Evolutionary conservation across 768 basidiomycete genomes (phyloP), one percentile per base, ranked within the genome.

Genomic region (Tylopilus plumbeoviolaceoides): DNA sequence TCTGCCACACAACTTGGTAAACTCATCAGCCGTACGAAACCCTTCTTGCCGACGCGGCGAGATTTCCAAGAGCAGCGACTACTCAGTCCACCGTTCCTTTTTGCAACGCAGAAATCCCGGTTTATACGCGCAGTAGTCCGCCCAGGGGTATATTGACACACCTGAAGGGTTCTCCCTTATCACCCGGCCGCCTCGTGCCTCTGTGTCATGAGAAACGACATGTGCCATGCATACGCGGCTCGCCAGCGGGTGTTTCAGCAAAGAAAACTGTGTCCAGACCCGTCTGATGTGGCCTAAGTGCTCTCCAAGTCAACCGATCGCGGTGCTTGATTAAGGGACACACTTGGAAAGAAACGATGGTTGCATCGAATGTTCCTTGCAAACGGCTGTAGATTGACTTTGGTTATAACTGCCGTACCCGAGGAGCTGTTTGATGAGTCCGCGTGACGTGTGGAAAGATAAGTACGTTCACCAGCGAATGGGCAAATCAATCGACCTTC

Each of bases 361-460:
- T 20, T 35, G 18, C 30, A 50, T 64, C 67, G 21, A 23, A 78
- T 73, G 50, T 73, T 61, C 1, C 75, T 74, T 15, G 66, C 31
- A 33, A 64, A 39, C 69, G 68, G 47, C 62, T 73, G 8, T 63
- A 21, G n/a, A 67, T 56, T 44, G 54, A 21, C 54, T 51, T 30
- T 68, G n/a, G 74, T 38, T 69, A 53, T 70, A 73, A 7, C 64
- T 59, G 7, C 58, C 56, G 18, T 59, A 60, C 15, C 47, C 20
- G 68, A 69, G 44, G 65, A 63, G 23, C 75, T 75, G 64, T 74
- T 12, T 75, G 58, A 63, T 45, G 78, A 74, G 21, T 63, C 55
- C 7, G 73, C 77, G 38, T 71, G 68, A 35, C 72, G 73, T 46
- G 77, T 66, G 73, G 59, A 78, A 75, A 40, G 73, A 75, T n/a